Evolutionary conservation across 2,329 filamentous ascomycete genomes (phyloP), one percentile per base, ranked within the genome.

Genomic region (Fusarium fujikuroi): DNA sequence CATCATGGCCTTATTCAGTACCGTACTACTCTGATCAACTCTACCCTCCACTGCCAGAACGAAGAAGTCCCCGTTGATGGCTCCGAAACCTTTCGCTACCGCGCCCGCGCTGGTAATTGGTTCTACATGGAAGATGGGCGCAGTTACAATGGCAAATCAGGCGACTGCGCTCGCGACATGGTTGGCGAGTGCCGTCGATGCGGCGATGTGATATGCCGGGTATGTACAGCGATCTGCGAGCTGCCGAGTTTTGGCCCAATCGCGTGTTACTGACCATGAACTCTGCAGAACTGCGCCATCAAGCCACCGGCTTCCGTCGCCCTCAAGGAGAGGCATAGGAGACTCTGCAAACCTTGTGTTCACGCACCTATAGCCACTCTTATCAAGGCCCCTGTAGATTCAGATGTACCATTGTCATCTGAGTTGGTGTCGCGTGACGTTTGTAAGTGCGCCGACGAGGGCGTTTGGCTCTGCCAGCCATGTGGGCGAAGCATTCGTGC

Each of bases 81-180:
- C 36, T 87, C 89, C 44, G 86, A 89, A 72, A 86, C 86, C 23
- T 85, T 90, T 72, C 85, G 90, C 21, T 90, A 88, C 76, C 86
- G 89, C 34, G 81, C 88, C 49, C 85, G 88, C 61, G 87, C 88
- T 37, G 84, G 85, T 40, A 88, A 89, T 79, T 90, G 87, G 87
- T 87, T 85, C 77, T 89, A 90, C 76, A 88, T 90, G 84, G 85
- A 89, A 68, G 85, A 89, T 61, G 83, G 84, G 47, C 83, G 89
- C 19, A 75, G 87, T 61, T 86, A 85, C 75, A 84, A 86, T 71
- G 92, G 92, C 59, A 95, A 94, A 81, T 87, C 93, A 34, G 91
- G 93, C 9, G 87, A 88, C 76, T 98, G 95, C 80, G 95, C 95
- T 28, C 88, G 94, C 69, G 95, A 98, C 81, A 89, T 97, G 89